Percentiles rank a stretch among this genome's conserved stretches.
Conservation (phyloP, 23 red algal species). For the Gracilaria caudata region DNA sequence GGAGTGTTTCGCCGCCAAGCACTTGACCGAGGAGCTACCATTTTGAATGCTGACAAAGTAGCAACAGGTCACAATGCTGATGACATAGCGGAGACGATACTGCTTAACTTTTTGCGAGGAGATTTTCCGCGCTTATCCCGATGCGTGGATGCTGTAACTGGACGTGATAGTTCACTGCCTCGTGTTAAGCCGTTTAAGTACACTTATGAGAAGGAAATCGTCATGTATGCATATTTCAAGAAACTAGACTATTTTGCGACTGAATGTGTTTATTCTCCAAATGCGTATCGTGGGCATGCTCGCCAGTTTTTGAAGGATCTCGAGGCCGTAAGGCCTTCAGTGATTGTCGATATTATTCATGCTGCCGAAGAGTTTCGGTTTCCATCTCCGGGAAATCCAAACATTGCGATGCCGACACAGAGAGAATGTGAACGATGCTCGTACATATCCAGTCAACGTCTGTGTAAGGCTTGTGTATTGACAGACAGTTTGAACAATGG, state of each 20-base stretch:
- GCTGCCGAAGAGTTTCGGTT: slow-evolving; percentile 71
- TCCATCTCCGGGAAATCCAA: slow-evolving; percentile 34
- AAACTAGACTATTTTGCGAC: slow-evolving; percentile 98
- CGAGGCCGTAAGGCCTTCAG: slow-evolving; percentile 79
- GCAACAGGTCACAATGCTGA: slow-evolving; percentile 99
- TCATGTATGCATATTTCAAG: slow-evolving; percentile 96
- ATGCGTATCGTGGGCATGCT: slow-evolving; percentile 86
- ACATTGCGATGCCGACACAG: slow-evolving; percentile 27
- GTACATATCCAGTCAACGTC: slow-evolving; percentile 86
- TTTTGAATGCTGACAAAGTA: slow-evolving; percentile 77
- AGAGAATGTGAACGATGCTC: slow-evolving; percentile 75
- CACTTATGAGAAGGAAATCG: slow-evolving; percentile 99
- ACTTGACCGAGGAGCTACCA: slow-evolving; percentile 85
- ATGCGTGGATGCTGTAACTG: slow-evolving; percentile 78
- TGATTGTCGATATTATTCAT: slow-evolving; percentile 80
- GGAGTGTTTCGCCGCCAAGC: slow-evolving; percentile 99
- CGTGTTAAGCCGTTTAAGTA: slow-evolving; percentile 98
- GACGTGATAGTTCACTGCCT: slow-evolving; percentile 63
- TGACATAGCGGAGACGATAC: slow-evolving; percentile 97
- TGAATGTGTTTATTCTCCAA: slow-evolving; percentile 96
- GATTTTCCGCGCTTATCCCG: slow-evolving; percentile 82
- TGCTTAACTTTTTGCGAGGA: slow-evolving; percentile 95
- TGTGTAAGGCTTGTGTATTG: slow-evolving; percentile 97
- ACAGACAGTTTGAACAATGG: slow-evolving; percentile 84
- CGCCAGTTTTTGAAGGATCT: slow-evolving; percentile 91